Evolutionary conservation across 805 yeast genomes (phyloP), one percentile per base, ranked within the genome.

Genomic region (Zygosaccharomyces pseudorouxii): DNA sequence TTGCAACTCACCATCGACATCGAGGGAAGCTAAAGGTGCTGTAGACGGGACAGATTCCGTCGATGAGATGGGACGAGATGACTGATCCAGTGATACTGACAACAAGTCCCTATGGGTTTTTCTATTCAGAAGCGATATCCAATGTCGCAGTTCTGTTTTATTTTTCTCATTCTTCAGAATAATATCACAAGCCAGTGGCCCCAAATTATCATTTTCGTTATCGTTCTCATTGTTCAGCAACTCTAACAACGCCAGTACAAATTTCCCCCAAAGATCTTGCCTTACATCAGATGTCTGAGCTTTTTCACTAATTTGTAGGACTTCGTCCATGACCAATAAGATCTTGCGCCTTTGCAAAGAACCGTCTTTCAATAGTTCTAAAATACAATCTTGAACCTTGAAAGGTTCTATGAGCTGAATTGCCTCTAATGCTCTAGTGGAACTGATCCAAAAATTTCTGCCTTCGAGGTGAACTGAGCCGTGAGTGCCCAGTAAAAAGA

Each of bases 351-450:
- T 50, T 11, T 45, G 43, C 25, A 42, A 42, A 9, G 38, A 19
- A 12, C 39, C 51, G 3, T 35, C 33, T 18, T 45, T 19, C 31
- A 51, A 22, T 4, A 46, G 28, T 12, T 46, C 38, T 35, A 42
- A 19, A 6, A 56, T 40, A 31, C 53, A 42, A 18, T 38, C 27
- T 33, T 51, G 48, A 22, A 48, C 44, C 38, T 41, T 38, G 7
- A 33, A 12, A 14, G 68, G 64, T 31, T 59, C 57, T 3, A 61
- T 55, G 31, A 59, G 38, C 51, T 63, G 64, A 4, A 66, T 52
- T 3, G 67, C 64, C 44, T 63, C 66, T n/a, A 67, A 42, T 3
- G 67, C 63, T 25, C 62, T 63, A 30, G 58, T 56, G 5, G 68
- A 57, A 20, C 61, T 50, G 8, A 57, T 45, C 69, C 69, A 65